These are phyloP conservation scores for Chytriomyces hyalinus DNA, from an alignment of 192 early-diverging fungal species.

Conservation along the genomic window DNA sequence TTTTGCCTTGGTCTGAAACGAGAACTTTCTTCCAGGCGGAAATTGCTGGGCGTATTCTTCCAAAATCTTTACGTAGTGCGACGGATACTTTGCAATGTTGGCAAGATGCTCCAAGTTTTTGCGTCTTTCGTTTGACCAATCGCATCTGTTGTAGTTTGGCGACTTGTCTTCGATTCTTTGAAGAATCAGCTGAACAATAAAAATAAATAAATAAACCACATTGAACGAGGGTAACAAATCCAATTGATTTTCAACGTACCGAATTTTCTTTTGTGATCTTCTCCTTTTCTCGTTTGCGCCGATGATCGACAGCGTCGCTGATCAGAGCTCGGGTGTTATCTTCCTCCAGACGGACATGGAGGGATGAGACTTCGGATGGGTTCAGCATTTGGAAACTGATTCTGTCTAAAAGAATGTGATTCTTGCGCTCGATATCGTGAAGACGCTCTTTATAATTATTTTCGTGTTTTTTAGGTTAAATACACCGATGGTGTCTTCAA, in stretches of 20 bases:
- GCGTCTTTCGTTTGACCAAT: constrained; percentile 49
- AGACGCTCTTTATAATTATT: constrained; percentile 46
- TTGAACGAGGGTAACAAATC: not conserved
- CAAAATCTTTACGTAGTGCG: constrained; percentile 41
- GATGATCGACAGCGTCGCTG: constrained; percentile 31
- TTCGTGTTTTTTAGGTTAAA: not conserved
- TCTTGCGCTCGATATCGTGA: constrained; percentile 53
- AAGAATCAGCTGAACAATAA: constrained; percentile 40
- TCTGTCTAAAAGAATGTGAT: constrained; percentile 56
- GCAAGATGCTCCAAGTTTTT: constrained; percentile 53
- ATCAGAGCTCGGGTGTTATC: constrained; percentile 18
- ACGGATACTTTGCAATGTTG: constrained; percentile 57
- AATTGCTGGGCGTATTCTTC: constrained; percentile 34
- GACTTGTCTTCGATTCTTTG: constrained; percentile 56
- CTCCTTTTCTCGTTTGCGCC: constrained; percentile 35
- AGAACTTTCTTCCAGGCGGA: not conserved
- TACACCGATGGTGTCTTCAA: not conserved
- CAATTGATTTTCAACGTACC: constrained; percentile 19
- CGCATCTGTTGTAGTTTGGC: constrained; percentile 48
- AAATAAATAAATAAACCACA: not conserved
- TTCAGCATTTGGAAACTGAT: constrained; percentile 54
- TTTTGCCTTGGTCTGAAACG: too few relatives aligned
- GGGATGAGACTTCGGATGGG: constrained; percentile 37
- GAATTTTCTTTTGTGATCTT: constrained; percentile 42
- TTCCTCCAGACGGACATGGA: constrained; percentile 17